Conservation (phyloP, 2,329 filamentous ascomycete genomes). For the Neocatenulostroma microsporum region DNA sequence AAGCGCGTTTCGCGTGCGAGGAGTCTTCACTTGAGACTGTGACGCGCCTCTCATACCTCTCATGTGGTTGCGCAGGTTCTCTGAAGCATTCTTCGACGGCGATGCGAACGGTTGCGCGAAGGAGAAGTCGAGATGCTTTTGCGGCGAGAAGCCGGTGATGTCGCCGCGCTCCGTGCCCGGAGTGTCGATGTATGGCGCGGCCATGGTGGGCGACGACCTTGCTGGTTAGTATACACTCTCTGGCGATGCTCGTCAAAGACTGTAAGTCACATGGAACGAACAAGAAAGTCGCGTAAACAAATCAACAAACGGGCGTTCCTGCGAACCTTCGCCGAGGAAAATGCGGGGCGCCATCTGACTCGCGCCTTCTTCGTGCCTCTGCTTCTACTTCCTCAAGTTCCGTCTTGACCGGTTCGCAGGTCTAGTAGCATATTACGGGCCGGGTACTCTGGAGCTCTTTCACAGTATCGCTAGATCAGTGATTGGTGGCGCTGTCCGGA, state of each 20-base stretch:
- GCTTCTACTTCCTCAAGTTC: no score
- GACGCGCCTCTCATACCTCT: constrained; percentile 54
- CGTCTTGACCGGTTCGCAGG: no score
- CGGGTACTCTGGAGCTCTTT: not conserved
- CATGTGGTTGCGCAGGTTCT: constrained; percentile 63
- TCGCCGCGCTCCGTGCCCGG: constrained; percentile 79
- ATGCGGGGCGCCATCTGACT: constrained; percentile 1
- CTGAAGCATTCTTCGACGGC: constrained; percentile 62
- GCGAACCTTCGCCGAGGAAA: no score
- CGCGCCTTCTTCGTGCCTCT: no score
- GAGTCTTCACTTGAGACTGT: constrained; percentile 48
- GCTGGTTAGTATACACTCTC: constrained; percentile 1
- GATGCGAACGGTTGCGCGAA: constrained; percentile 82
- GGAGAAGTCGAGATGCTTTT: constrained; percentile 64
- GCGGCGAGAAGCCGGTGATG: constrained; percentile 60
- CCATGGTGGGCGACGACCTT: constrained; percentile 4
- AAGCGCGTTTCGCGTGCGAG: constrained; percentile 63
- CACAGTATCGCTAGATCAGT: not conserved
- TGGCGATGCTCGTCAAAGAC: not conserved
- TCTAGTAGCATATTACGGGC: not conserved
- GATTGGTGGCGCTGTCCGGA: not conserved
- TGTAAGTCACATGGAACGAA: no score
- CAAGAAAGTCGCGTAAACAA: constrained; percentile 2
- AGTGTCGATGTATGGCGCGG: constrained; percentile 57
- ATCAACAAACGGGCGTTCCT: not conserved